Percentiles rank a stretch among this genome's conserved stretches.
Conservation (phyloP, 768 basidiomycete genomes). For the Suillus lakei region DNA sequence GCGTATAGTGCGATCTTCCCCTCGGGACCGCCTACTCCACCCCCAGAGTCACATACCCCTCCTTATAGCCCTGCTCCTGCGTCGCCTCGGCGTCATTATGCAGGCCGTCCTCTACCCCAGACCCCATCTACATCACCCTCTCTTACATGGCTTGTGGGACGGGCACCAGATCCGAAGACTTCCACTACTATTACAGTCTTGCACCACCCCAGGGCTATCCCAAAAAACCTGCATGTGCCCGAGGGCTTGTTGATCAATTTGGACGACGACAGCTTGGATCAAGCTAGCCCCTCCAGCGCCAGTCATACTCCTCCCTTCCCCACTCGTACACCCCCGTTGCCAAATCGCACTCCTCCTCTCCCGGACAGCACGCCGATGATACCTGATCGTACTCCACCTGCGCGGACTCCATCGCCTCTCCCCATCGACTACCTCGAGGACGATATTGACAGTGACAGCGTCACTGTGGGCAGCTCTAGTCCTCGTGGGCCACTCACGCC, state of each 20-base stretch:
- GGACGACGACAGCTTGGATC: conserved; percentile 44
- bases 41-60: conserved; percentile 21
- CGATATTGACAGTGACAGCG: conserved; percentile 33
- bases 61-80: conserved; percentile 17
- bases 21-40: conserved; percentile 34
- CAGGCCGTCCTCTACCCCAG: conserved; percentile 37
- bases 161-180: conserved; percentile 2
- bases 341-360: conserved; percentile 6
- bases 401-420: conserved; percentile 20
- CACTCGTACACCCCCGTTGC: conserved; percentile 1
- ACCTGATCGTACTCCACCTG: conserved; percentile 8
- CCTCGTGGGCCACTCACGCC: conserved; percentile 37
- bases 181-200: background rate
- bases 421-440: conserved; percentile 31
- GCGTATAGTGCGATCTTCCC: conserved; percentile 39
- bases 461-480: conserved; percentile 29
- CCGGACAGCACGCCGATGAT: conserved; percentile 4
- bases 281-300: background rate
- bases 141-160: conserved; percentile 39
- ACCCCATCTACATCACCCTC: conserved; percentile 38
- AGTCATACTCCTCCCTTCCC: background rate
- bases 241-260: conserved; percentile 65
- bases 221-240: conserved; percentile 26
- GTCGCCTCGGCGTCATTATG: conserved; percentile 37
- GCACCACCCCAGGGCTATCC: conserved; percentile 4